Evolutionary conservation across 345 rosid genomes (phyloP).

Genomic region (Draba incana): DNA sequence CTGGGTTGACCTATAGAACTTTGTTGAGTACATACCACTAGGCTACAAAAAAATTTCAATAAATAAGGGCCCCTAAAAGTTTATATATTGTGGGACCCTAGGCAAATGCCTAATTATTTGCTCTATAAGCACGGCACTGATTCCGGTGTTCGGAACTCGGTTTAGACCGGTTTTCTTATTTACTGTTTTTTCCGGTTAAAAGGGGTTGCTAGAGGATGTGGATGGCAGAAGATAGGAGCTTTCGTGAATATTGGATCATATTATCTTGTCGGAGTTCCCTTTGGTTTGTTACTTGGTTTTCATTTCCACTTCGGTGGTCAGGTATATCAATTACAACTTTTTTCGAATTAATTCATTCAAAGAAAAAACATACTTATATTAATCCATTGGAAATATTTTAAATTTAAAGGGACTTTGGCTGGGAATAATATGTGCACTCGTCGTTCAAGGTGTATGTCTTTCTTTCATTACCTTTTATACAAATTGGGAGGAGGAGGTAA

Average conservation of each 20-base stretch:
- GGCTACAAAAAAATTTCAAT: no score
- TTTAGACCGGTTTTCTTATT: slow-evolving; percentile 10
- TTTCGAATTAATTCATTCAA: background rate
- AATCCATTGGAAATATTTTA: background rate
- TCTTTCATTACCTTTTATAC: slow-evolving; percentile 36
- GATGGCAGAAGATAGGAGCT: slow-evolving; percentile 60
- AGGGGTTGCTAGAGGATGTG: slow-evolving; percentile 63
- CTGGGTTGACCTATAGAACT: no score
- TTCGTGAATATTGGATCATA: slow-evolving; percentile 50
- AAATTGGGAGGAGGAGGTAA: slow-evolving; percentile 52
- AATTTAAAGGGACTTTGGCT: slow-evolving; percentile 54
- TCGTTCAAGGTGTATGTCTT: slow-evolving; percentile 46
- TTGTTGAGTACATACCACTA: no score
- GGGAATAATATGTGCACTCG: slow-evolving; percentile 54
- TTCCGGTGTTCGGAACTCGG: slow-evolving; percentile 5
- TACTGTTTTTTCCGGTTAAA: slow-evolving; percentile 1
- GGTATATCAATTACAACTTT: slow-evolving; percentile 33
- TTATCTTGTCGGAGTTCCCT: slow-evolving; percentile 52
- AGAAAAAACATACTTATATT: background rate
- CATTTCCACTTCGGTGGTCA: slow-evolving; percentile 44
- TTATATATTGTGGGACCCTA: no score
- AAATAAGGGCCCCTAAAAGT: no score
- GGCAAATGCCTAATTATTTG: no score
- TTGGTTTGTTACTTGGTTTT: slow-evolving; percentile 49
- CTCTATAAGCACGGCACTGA: no score